Evolutionary conservation across 495 filamentous ascomycete genomes (phyloP).

Genomic region (Staphylotrichum longicolle): DNA sequence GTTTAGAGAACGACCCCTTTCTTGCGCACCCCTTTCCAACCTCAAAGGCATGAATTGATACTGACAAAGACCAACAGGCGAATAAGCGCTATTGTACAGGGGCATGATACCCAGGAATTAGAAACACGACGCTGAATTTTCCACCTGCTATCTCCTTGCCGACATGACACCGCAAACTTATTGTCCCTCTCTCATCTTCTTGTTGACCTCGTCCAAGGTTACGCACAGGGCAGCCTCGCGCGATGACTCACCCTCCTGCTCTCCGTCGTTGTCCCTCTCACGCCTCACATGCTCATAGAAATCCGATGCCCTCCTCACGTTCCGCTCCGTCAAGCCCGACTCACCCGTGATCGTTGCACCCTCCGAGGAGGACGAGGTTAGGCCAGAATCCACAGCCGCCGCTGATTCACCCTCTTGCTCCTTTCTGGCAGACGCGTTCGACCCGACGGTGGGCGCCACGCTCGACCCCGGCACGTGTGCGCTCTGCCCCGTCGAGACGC

Average conservation of each 20-base stretch:
- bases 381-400: too few species aligned
- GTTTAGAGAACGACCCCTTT: neutral
- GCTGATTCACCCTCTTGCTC: too few species aligned
- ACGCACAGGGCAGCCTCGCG: neutral
- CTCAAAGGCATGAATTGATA: neutral
- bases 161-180: neutral
- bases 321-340: neutral
- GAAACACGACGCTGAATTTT: neutral
- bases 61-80: neutral
- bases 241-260: neutral
- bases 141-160: neutral
- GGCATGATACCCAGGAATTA: slow-evolving; percentile 1
- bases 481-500: neutral
- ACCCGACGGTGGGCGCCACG: neutral
- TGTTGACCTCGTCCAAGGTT: neutral
- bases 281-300: neutral
- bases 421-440: neutral
- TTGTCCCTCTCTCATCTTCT: neutral
- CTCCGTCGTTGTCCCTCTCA: neutral
- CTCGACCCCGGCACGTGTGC: neutral
- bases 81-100: neutral
- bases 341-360: neutral
- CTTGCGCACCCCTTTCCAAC: neutral
- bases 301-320: neutral
- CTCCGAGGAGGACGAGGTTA: too few species aligned